These are phyloP conservation scores for Tinospora cordifolia DNA, from an alignment of 164 flowering plant genomes.

Conservation along the genomic window DNA sequence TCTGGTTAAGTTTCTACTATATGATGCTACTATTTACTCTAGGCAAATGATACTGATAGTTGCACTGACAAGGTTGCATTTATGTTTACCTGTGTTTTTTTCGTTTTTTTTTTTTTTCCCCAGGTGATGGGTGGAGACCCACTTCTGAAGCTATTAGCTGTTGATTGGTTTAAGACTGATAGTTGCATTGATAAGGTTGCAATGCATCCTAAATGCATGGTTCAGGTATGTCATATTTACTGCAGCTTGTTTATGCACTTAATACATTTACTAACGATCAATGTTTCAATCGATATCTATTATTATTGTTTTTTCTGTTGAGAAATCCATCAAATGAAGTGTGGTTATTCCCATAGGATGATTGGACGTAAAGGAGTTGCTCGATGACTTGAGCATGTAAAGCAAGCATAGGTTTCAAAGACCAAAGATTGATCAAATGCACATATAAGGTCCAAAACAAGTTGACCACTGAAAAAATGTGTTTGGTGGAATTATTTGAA, in stretches of 20 bases:
- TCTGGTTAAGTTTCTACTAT: too few relatives aligned
- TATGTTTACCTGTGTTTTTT: neutral
- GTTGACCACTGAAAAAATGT: neutral
- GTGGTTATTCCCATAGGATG: neutral
- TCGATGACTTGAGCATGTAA: too few relatives aligned
- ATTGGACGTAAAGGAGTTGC: neutral
- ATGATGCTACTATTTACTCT: too few relatives aligned
- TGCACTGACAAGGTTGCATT: too few relatives aligned
- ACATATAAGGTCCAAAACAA: neutral
- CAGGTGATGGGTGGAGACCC: constrained; percentile 89
- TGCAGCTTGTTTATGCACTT: neutral
- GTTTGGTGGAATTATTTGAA: neutral
- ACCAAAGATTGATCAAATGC: too few relatives aligned
- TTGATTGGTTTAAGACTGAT: constrained; percentile 87
- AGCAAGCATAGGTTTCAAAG: too few relatives aligned
- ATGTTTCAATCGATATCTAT: neutral
- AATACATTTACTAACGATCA: neutral
- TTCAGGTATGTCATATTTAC: constrained; percentile 50
- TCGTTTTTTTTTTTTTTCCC: too few relatives aligned
- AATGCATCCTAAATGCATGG: constrained; percentile 60
- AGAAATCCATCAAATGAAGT: neutral
- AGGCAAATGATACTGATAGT: too few relatives aligned
- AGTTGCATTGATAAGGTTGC: constrained; percentile 46
- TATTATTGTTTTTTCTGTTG: neutral
- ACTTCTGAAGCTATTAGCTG: constrained; percentile 82